Conservation (phyloP, 1,139 yeast genomes). For the Suhomyces bokatorum region DNA sequence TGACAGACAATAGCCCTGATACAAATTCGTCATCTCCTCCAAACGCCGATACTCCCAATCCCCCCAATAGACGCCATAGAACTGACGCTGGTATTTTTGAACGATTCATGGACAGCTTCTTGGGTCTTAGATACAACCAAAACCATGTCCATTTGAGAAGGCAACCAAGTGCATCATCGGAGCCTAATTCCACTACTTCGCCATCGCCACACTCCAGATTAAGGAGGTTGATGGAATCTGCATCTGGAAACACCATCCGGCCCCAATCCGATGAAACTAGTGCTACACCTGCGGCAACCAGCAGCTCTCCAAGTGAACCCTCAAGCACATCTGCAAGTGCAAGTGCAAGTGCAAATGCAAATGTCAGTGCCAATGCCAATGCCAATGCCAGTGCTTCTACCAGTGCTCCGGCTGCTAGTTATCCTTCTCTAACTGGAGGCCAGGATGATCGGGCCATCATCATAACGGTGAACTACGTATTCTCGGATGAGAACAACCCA, state of each 20-base stretch:
- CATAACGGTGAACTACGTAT: slow-evolving; percentile 48
- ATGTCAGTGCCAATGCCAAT: not conserved
- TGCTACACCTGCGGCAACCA: not conserved
- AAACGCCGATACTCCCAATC: not conserved
- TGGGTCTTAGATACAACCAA: slow-evolving; percentile 12
- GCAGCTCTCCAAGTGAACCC: no score
- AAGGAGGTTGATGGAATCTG: slow-evolving; percentile 3
- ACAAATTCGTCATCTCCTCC: not conserved
- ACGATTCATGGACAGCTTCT: slow-evolving; percentile 19
- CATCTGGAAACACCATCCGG: not conserved
- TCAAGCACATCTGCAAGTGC: no score
- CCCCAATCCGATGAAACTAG: not conserved
- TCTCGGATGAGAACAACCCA: slow-evolving; percentile 46
- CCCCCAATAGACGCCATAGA: slow-evolving; percentile 8
- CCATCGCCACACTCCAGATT: slow-evolving; percentile 1
- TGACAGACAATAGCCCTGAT: not conserved
- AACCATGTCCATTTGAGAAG: not conserved
- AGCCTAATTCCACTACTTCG: not conserved
- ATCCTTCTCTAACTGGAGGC: slow-evolving; percentile 3
- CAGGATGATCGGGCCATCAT: slow-evolving; percentile 31
- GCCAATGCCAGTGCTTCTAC: not conserved
- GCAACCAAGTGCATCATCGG: not conserved
- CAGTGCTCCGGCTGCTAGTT: not conserved
- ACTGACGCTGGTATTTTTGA: slow-evolving; percentile 17
- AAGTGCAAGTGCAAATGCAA: no score